phyloP scores from a whole-genome alignment of 129 eudicot species.

The Centrapalus pauciflorus region DNA sequence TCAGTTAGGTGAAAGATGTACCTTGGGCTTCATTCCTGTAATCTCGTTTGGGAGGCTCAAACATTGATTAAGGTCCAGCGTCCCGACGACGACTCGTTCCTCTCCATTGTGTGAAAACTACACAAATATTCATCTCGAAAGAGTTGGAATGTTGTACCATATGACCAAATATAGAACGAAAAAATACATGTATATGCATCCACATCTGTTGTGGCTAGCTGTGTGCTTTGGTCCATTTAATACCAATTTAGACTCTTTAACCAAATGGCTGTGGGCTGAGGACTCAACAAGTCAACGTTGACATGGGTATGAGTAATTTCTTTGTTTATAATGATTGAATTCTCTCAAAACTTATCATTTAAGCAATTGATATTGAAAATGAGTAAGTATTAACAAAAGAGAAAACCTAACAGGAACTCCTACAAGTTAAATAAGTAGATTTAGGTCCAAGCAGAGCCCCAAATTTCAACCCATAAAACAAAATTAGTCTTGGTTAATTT shows the following conservation, averaged over 20 bases:
- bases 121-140: neutral
- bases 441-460: too few species aligned
- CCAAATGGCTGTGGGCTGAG: neutral
- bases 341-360: too few species aligned
- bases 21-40: constrained; percentile 81
- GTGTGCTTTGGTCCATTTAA: neutral
- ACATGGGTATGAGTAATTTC: too few species aligned
- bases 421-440: too few species aligned
- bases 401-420: neutral
- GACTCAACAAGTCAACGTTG: too few species aligned
- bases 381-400: neutral
- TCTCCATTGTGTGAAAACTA: constrained; percentile 63
- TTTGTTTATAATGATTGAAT: too few species aligned
- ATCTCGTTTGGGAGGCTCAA: constrained; percentile 86
- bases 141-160: neutral
- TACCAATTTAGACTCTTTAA: neutral
- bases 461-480: neutral
- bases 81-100: constrained; percentile 73
- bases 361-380: neutral
- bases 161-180: neutral
- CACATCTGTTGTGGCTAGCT: neutral
- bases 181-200: neutral
- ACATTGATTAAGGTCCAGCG: constrained; percentile 79
- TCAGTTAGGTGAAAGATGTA: constrained; percentile 20
- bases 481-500: neutral